A percentile compares a stretch with the other conserved stretches of the same genome.
Conservation (phyloP, 225 moss, liverwort and hornwort genomes). For the Polytrichum commune region DNA sequence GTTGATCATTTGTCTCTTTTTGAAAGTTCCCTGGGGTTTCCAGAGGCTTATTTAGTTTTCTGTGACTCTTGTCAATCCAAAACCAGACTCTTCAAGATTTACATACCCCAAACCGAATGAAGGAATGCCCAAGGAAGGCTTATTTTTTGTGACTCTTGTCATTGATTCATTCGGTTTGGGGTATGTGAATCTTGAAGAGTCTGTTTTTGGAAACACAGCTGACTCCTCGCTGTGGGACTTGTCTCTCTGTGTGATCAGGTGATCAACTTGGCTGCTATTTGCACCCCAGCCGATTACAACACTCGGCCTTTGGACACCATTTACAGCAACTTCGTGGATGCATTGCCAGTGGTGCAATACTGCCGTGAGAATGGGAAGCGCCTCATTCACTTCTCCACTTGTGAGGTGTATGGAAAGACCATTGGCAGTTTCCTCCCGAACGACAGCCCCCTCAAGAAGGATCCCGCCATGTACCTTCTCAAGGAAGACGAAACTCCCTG, state of each 20-base stretch:
- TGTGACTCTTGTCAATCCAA: no score
- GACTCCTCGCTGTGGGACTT: no score
- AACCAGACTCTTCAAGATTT: no score
- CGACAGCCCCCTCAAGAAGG: conserved; percentile 42
- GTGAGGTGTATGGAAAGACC: conserved; percentile 63
- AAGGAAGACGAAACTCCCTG: conserved; percentile 54
- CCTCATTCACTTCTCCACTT: conserved; percentile 61
- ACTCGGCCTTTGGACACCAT: conserved; percentile 59
- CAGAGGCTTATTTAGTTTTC: no score
- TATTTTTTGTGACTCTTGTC: no score
- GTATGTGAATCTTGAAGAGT: no score
- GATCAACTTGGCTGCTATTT: conserved; percentile 62
- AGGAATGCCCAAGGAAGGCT: no score
- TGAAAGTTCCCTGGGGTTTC: no score
- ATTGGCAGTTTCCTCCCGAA: conserved; percentile 53
- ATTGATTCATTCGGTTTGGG: no score
- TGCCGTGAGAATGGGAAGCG: conserved; percentile 47
- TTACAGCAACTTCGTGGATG: conserved; percentile 66
- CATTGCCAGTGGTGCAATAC: conserved; percentile 52
- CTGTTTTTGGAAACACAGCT: no score
- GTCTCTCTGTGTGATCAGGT: conserved; percentile 21
- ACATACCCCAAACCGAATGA: no score
- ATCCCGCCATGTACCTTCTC: conserved; percentile 37
- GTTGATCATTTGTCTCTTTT: no score
- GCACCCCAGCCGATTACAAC: conserved; percentile 63